Evolutionary conservation across 2,329 filamentous ascomycete genomes (phyloP).

Genomic region (Talaromyces sp.): DNA sequence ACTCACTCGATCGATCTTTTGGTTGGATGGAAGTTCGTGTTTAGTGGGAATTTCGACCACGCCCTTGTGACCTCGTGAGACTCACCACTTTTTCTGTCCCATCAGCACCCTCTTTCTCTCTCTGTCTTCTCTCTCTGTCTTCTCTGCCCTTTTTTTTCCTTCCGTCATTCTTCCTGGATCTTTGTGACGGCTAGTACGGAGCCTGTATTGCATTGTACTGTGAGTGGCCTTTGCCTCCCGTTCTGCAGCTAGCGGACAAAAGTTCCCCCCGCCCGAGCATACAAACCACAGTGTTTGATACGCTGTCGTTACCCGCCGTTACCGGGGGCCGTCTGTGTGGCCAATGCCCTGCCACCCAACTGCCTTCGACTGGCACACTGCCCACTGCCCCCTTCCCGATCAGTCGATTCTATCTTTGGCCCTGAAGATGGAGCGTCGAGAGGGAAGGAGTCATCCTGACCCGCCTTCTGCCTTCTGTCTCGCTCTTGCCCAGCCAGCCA

Average conservation of each 20-base stretch:
- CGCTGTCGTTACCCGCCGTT: conserved; percentile 9
- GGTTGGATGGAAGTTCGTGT: conserved; percentile 7
- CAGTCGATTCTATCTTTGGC: conserved; percentile 24
- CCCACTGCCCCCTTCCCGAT: conserved; percentile 9
- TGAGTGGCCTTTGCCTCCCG: background rate
- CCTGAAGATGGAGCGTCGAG: conserved; percentile 16
- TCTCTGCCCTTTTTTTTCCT: background rate
- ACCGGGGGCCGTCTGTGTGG: conserved; percentile 19
- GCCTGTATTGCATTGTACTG: background rate
- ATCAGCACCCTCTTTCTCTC: background rate
- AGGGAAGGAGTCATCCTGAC: conserved; percentile 14
- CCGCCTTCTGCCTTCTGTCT: conserved; percentile 5
- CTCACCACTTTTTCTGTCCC: conserved; percentile 4
- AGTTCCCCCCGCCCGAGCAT: background rate
- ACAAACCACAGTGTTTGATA: background rate
- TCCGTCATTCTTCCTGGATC: background rate
- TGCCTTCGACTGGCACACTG: conserved; percentile 12
- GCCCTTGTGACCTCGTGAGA: conserved; percentile 15
- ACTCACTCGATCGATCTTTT: background rate
- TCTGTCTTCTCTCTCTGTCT: background rate
- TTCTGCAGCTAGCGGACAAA: background rate
- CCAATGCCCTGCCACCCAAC: conserved; percentile 21
- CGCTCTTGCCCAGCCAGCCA: conserved; percentile 4
- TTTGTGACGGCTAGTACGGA: conserved; percentile 9
- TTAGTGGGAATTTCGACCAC: conserved; percentile 7